These are phyloP conservation scores for Lodderomyces oxycetoniae DNA, from an alignment of 1,139 yeast genomes.

Conservation along the genomic window DNA sequence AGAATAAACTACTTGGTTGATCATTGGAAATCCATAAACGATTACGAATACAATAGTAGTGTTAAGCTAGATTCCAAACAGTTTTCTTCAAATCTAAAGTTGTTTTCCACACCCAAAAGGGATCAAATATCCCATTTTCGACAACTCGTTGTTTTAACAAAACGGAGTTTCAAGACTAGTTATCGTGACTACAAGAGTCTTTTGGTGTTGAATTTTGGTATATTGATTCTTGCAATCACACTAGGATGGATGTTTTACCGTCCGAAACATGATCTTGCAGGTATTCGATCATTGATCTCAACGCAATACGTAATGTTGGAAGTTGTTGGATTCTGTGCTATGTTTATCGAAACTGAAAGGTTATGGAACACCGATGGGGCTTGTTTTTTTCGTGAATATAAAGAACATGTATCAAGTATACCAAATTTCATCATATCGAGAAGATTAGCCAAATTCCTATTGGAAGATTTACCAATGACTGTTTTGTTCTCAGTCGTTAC, in stretches of 20 bases:
- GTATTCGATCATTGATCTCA: constrained; percentile 63
- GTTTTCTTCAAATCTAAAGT: constrained; percentile 22
- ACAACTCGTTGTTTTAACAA: constrained; percentile 54
- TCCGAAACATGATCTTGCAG: constrained; percentile 59
- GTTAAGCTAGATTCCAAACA: constrained; percentile 5
- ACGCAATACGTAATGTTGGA: constrained; percentile 61
- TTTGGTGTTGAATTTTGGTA: constrained; percentile 50
- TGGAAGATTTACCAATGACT: constrained; percentile 69
- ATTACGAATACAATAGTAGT: constrained; percentile 7
- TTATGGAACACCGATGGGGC: constrained; percentile 65
- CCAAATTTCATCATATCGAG: constrained; percentile 66
- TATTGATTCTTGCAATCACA: constrained; percentile 52
- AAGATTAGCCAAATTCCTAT: constrained; percentile 56
- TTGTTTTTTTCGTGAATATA: constrained; percentile 68
- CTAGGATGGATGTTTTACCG: constrained; percentile 76
- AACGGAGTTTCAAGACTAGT: constrained; percentile 52
- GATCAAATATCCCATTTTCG: constrained; percentile 26
- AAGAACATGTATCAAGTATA: constrained; percentile 64
- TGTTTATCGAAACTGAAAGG: constrained; percentile 70
- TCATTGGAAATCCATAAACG: constrained; percentile 41
- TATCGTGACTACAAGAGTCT: constrained; percentile 58
- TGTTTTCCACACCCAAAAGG: constrained; percentile 25
- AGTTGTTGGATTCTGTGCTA: constrained; percentile 62
- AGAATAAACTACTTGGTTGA: constrained; percentile 45
- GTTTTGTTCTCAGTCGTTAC: constrained; percentile 55